Conservation (phyloP, 192 early-diverging fungal species). For the Obelidium mucronatum region DNA sequence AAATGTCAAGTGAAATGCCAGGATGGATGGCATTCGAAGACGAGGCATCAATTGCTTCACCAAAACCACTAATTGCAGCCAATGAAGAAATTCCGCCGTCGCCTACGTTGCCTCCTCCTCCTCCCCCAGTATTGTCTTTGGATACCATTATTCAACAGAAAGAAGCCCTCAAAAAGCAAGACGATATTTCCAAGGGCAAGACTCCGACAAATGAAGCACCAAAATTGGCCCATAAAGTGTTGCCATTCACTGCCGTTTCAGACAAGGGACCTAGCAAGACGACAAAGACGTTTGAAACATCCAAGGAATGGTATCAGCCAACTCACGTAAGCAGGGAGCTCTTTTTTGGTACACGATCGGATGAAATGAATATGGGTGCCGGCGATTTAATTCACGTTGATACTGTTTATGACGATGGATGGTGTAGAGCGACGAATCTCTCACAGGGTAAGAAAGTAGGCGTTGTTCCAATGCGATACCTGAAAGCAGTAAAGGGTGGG, state of each 20-base stretch:
- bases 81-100: too few relatives aligned
- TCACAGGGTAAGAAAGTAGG: slow-evolving; percentile 51
- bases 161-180: not conserved
- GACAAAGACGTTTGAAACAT: not conserved
- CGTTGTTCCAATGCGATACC: slow-evolving; percentile 45
- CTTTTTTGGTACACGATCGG: slow-evolving; percentile 21
- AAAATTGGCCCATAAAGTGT: not conserved
- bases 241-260: not conserved
- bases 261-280: not conserved
- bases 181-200: too few relatives aligned
- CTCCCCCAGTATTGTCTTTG: too few relatives aligned
- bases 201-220: too few relatives aligned
- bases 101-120: too few relatives aligned
- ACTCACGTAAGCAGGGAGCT: slow-evolving; percentile 9
- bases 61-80: too few relatives aligned
- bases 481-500: slow-evolving; percentile 21
- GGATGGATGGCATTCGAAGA: too few relatives aligned
- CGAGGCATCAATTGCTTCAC: too few relatives aligned
- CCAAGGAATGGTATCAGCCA: slow-evolving; percentile 2
- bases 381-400: slow-evolving; percentile 60
- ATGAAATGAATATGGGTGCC: slow-evolving; percentile 50
- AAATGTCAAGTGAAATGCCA: too few relatives aligned
- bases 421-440: slow-evolving; percentile 57
- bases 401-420: slow-evolving; percentile 52
- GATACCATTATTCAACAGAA: not conserved